Conservation (phyloP, 78 protist genomes). For the Anaeramoeba flamelloides region DNA sequence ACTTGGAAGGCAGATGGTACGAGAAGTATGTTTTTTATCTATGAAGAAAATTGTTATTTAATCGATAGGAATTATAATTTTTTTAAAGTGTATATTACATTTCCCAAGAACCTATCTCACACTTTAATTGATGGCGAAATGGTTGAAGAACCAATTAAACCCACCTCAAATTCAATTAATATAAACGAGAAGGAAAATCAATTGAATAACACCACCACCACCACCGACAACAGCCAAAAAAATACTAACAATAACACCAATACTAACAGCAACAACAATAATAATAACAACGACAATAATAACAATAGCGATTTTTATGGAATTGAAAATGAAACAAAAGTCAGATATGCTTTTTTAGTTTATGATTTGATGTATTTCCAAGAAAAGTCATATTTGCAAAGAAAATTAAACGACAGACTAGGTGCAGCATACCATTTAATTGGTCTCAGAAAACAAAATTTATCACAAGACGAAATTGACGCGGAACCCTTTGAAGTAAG, state of each 20-base stretch:
- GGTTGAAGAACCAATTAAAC: background rate
- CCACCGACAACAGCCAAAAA: background rate
- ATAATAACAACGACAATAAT: too few species aligned
- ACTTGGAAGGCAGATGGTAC: slow-evolving; percentile 1
- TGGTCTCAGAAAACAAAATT: background rate
- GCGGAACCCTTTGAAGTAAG: background rate
- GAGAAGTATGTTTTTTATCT: background rate
- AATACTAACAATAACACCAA: too few species aligned
- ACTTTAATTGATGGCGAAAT: background rate
- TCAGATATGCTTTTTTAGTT: background rate
- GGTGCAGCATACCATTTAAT: background rate
- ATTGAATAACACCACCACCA: background rate
- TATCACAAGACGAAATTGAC: background rate
- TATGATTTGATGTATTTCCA: background rate
- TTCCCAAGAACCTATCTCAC: background rate
- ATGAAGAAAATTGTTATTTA: background rate
- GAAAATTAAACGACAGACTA: background rate
- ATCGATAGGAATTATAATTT: background rate
- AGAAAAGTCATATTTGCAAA: background rate
- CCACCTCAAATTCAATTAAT: background rate
- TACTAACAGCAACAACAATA: too few species aligned
- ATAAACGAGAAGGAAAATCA: background rate
- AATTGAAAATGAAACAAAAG: too few species aligned
- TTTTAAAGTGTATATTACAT: background rate
- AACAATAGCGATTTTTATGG: too few species aligned